Evolutionary conservation across 225 moss, liverwort and hornwort species (phyloP), one percentile per base, ranked within the genome.

Genomic region (Pleurozium schreberi): DNA sequence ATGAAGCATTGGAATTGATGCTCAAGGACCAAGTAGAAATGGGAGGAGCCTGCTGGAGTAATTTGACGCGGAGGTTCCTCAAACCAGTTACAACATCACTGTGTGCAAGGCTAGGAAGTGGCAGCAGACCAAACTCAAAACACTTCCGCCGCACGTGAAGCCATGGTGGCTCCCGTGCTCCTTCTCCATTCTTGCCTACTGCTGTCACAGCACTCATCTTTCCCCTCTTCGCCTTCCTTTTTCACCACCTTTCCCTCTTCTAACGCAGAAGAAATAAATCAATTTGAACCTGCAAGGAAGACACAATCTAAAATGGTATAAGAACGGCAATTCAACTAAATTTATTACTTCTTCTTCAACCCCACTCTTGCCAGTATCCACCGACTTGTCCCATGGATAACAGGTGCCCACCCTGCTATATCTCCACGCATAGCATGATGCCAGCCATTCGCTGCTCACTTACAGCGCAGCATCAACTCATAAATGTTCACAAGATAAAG

Each of bases 81-180:
- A 96, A 95, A 28, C 93, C 96, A 62, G 93, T 70, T 77, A 97
- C 94, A 81, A 95, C 95, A 85, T 96, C 98, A 91, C 92, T 96
- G 89, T 94, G 94, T 77, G 95, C 93, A 65, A 98, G 91, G 92
- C 93, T 94, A 81, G 96, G 93, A 75, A 97, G 91, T 30, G 98
- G 98, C 77, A 98, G 93, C 82, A 95, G 88, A 71, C 97, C 98
- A 92, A 94, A 97, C 91, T 97, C 97, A 91, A 98, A 98, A 50
- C 95, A 96, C 91, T 97, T 96, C 85, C 98, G 93, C 84, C 98
- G 95, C 93, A 96, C 97, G 85, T 97, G 97, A 93, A 98, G 98
- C 97, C 98, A 98, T 85, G 98, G 98, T 57, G 97, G 95, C 95
- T 97, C 97, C 93, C 94, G 94, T 71, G 94, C 93, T 88, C 92